Base-by-base conservation (phyloP, 306 rosid species). In the Urtica urens region DNA sequence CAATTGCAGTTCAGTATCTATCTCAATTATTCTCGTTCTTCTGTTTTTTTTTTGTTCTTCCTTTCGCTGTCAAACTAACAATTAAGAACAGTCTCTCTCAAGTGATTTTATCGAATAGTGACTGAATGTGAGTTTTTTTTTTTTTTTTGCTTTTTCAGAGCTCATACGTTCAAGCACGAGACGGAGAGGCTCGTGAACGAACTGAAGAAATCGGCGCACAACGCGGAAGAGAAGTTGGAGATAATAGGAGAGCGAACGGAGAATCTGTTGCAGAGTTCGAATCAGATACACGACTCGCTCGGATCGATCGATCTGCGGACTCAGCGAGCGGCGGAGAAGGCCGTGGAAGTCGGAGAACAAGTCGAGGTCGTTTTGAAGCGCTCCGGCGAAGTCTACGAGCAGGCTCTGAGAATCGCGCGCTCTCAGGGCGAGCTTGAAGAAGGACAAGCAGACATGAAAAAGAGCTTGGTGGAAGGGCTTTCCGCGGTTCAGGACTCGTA, bases 171-270 rank as follows among this genome's bases (percentile, higher is more conserved):
- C 61, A 78, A 74, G 41, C 75, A 58, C 31, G 86, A 83, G 55
- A 76, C 79, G 0, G 88, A 87, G 76, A 87, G 86, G 67, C 70
- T 88, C 40, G 87, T 83, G 63, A 83, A 78, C 40, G 93, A 83
- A 15, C 59, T 87, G 34, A 87, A 70, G 64, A 58, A 40, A 34
- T 83, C 88, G 1, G 78, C 96, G 1, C 68, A 69, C 3, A 68
- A 76, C 55, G 94, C 73, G 15, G 93, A 83, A 67, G 78, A 53
- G 56, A 83, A 74, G 45, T 58, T 87, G 51, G 88, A 72, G 37
- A 50, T 34, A 24, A 78, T 87, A 7, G 76, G 72, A 55, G 77
- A 70, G 60, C 78, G 59, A 55, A 53, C 83, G 21, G 76, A 80
- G 14, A 24, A 42, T 38, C 39, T 87, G 13, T 49, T 87, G 59